Evolutionary conservation across 2,329 filamentous ascomycete genomes (phyloP).

Genomic region (Exophiala phaeomuriformis): DNA sequence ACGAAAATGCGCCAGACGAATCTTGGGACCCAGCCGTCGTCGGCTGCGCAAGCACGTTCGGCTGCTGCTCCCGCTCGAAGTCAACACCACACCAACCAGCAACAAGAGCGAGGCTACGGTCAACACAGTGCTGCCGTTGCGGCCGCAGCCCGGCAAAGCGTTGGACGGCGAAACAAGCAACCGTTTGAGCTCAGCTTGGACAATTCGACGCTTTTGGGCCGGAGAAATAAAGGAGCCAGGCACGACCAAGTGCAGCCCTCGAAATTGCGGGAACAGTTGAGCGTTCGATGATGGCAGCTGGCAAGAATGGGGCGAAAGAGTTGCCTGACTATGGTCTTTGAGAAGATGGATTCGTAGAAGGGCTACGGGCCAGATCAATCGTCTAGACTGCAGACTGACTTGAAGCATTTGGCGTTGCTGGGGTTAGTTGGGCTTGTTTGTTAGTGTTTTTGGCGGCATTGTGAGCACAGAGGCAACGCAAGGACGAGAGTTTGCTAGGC

Average conservation of each 20-base stretch:
- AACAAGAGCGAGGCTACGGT: constrained; percentile 64
- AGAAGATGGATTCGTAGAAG: not conserved
- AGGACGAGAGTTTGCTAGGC: not conserved
- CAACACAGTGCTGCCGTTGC: constrained; percentile 82
- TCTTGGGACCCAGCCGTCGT: constrained; percentile 52
- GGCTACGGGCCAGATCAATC: not conserved
- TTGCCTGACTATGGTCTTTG: not conserved
- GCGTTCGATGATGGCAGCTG: constrained; percentile 16
- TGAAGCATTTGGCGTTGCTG: not conserved
- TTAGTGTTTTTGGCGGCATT: not conserved
- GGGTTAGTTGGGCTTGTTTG: not conserved
- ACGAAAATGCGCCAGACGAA: constrained; percentile 80
- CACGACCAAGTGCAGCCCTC: constrained; percentile 10
- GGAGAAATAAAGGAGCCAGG: constrained; percentile 39
- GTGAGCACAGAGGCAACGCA: not conserved
- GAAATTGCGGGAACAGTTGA: constrained; percentile 27
- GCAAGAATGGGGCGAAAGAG: not conserved
- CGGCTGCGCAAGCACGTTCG: constrained; percentile 57
- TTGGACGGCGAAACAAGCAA: constrained; percentile 65
- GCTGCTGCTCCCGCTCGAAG: constrained; percentile 31
- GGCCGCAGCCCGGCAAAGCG: constrained; percentile 73
- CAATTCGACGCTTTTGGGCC: constrained; percentile 79
- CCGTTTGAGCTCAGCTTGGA: constrained; percentile 89
- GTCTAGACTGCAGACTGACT: not conserved
- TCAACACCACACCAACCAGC: constrained; percentile 34